Conservation (phyloP, 1,284 basidiomycete genomes). For the Caloboletus inedulis region DNA sequence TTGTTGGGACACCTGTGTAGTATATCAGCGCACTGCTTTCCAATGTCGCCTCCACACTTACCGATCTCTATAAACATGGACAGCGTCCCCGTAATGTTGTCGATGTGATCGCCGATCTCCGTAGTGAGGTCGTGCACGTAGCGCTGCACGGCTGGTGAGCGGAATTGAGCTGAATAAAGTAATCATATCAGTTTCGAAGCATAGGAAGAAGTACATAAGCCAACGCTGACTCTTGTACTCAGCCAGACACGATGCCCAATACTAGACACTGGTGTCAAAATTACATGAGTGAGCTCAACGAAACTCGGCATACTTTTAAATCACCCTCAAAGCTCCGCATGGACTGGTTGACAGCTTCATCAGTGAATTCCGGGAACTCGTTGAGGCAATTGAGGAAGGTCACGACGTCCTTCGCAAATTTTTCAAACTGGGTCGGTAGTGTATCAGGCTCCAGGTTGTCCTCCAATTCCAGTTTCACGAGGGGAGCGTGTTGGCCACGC, state of each 20-base stretch:
- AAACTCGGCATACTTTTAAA: constrained; percentile 39
- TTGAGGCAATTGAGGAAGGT: constrained; percentile 53
- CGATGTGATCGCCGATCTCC: constrained; percentile 55
- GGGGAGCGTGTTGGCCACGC: constrained; percentile 31
- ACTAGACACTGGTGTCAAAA: constrained; percentile 24
- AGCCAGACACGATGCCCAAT: constrained; percentile 34
- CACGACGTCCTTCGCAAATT: constrained; percentile 47
- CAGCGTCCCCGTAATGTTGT: constrained; percentile 49
- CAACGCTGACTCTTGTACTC: constrained; percentile 34
- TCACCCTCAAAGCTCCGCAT: constrained; percentile 51
- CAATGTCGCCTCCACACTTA: constrained; percentile 30
- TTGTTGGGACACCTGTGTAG: constrained; percentile 53
- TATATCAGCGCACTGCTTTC: constrained; percentile 23
- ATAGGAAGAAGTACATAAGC: background rate
- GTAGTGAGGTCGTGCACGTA: constrained; percentile 53
- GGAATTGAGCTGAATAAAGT: constrained; percentile 45
- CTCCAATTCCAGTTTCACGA: constrained; percentile 29
- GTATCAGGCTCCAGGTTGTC: constrained; percentile 34
- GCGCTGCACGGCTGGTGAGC: constrained; percentile 49
- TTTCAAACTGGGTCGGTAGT: constrained; percentile 38
- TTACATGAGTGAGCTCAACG: background rate
- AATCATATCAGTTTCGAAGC: constrained; percentile 14
- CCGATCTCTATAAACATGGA: constrained; percentile 55
- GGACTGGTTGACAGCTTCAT: constrained; percentile 52
- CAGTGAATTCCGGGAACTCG: constrained; percentile 56